Evolutionary conservation across 2,329 filamentous ascomycete genomes (phyloP).

Genomic region (Pseudocercospora musae): DNA sequence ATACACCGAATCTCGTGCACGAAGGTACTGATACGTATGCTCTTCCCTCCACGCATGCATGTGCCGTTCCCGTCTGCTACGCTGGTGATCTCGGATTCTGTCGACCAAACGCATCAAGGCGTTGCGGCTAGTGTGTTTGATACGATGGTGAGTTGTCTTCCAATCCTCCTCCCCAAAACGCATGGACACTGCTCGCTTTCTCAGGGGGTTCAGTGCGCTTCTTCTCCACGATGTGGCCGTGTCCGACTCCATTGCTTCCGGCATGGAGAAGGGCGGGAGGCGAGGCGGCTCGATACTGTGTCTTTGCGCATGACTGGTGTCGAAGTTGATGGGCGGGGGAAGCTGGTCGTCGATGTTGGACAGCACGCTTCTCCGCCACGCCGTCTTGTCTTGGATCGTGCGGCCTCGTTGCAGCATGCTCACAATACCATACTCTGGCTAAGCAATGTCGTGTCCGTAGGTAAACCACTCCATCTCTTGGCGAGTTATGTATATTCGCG

Average conservation of each 20-base stretch:
- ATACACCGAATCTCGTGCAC: background rate
- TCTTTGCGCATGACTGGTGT: background rate
- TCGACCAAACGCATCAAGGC: conserved; percentile 48
- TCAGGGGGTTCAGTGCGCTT: background rate
- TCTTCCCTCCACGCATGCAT: conserved; percentile 51
- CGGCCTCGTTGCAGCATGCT: background rate
- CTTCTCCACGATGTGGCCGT: background rate
- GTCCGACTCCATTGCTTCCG: background rate
- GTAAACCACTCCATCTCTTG: conserved; percentile 67
- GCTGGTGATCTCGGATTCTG: conserved; percentile 56
- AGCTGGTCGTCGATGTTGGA: background rate
- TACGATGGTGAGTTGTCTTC: conserved; percentile 38
- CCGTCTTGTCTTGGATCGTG: background rate
- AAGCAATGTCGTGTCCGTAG: background rate
- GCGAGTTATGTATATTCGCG: too few species aligned
- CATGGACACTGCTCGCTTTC: background rate
- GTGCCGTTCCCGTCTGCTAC: conserved; percentile 64
- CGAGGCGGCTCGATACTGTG: background rate
- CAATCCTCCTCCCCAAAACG: conserved; percentile 7
- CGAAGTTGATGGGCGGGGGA: background rate
- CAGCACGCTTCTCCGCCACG: background rate
- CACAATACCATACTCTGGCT: background rate
- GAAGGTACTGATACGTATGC: background rate
- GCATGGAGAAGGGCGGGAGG: background rate
- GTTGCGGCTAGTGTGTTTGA: conserved; percentile 57